Conservation (phyloP, 495 filamentous ascomycete genomes). For the Hyaloscypha bicolor region DNA sequence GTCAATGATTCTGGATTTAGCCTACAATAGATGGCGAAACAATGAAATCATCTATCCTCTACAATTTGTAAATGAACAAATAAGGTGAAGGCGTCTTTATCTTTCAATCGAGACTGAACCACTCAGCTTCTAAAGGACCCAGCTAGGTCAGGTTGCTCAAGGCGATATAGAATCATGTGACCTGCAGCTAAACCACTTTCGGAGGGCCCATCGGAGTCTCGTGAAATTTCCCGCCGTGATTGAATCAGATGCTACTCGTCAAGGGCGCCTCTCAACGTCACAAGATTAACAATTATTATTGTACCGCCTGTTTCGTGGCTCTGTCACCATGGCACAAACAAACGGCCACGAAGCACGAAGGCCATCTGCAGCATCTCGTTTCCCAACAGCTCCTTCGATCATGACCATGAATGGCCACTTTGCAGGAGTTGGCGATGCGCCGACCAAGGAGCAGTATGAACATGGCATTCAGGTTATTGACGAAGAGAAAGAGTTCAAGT, state of each 20-base stretch:
- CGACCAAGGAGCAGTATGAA: slow-evolving; percentile 70
- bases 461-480: slow-evolving; percentile 97
- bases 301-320: background rate
- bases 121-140: no score
- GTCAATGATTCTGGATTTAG: no score
- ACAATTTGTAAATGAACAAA: no score
- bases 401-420: slow-evolving; percentile 90
- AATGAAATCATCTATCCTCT: no score
- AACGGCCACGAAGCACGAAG: slow-evolving; percentile 25
- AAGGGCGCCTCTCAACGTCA: background rate
- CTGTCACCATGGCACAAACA: slow-evolving; percentile 23
- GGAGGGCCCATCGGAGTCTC: background rate
- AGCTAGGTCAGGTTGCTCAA: no score
- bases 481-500: slow-evolving; percentile 97
- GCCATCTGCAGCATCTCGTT: slow-evolving; percentile 31
- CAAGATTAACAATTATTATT: background rate
- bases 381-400: slow-evolving; percentile 55
- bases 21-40: no score
- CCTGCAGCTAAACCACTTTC: background rate
- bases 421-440: slow-evolving; percentile 71
- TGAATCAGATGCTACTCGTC: background rate
- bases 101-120: no score
- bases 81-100: no score
- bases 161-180: background rate
- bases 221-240: background rate